phyloP scores from a whole-genome alignment of 1,139 yeast genomes.

The Blastobotrys proliferans region DNA sequence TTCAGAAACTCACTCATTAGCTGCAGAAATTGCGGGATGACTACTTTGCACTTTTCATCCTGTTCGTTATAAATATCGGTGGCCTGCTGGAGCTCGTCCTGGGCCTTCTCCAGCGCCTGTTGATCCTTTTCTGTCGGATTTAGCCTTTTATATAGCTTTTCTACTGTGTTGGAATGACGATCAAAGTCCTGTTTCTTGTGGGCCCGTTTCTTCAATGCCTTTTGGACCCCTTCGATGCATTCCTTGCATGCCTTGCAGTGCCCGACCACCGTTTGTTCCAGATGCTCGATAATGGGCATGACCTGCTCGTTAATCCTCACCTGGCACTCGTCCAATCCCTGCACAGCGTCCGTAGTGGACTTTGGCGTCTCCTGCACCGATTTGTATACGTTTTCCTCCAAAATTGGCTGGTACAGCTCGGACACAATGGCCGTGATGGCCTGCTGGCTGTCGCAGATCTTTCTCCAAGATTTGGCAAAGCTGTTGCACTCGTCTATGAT shows the following conservation, averaged over 20 bases:
- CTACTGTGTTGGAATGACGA: slow-evolving; percentile 40
- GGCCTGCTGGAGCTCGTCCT: slow-evolving; percentile 32
- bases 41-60: slow-evolving; percentile 41
- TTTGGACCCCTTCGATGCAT: slow-evolving; percentile 41
- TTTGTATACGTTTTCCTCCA: slow-evolving; percentile 35
- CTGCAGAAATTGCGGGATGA: slow-evolving; percentile 46
- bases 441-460: slow-evolving; percentile 37
- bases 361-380: slow-evolving; percentile 40
- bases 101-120: slow-evolving; percentile 26
- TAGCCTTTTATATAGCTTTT: slow-evolving; percentile 42
- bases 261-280: slow-evolving; percentile 24
- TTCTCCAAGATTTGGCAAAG: slow-evolving; percentile 40
- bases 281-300: slow-evolving; percentile 27
- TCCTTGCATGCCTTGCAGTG: slow-evolving; percentile 40
- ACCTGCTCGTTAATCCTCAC: slow-evolving; percentile 23
- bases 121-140: slow-evolving; percentile 32
- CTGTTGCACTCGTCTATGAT: slow-evolving; percentile 38
- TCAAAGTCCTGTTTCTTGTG: slow-evolving; percentile 46
- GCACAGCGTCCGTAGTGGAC: slow-evolving; percentile 34
- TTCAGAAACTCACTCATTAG: slow-evolving; percentile 50
- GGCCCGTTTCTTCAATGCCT: slow-evolving; percentile 46
- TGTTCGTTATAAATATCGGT: slow-evolving; percentile 35
- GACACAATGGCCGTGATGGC: slow-evolving; percentile 36
- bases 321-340: slow-evolving; percentile 23
- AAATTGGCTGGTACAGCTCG: slow-evolving; percentile 39